Conservation (phyloP, 768 basidiomycete species). For the Austroboletus festivus region DNA sequence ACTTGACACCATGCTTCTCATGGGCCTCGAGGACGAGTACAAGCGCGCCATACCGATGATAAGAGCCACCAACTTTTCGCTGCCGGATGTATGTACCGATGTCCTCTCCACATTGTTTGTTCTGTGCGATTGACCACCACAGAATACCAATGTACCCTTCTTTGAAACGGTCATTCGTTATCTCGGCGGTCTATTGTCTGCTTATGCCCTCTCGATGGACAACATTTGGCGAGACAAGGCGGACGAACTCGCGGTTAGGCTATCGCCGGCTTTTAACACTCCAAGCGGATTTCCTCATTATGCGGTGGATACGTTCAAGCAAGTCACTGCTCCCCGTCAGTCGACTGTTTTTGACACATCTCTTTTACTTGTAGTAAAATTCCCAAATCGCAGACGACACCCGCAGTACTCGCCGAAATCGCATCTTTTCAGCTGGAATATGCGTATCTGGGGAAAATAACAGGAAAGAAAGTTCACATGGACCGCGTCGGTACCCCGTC, state of each 20-base stretch:
- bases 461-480: constrained; percentile 64
- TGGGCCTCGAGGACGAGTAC: constrained; percentile 74
- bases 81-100: constrained; percentile 44
- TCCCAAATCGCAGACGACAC: neutral
- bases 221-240: constrained; percentile 63
- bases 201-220: constrained; percentile 71
- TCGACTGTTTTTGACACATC: neutral
- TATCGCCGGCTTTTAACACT: constrained; percentile 72
- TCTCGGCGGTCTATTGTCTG: constrained; percentile 82
- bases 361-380: constrained; percentile 1
- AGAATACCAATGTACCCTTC: constrained; percentile 45
- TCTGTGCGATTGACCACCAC: too few species aligned
- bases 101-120: neutral
- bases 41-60: constrained; percentile 54
- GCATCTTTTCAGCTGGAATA: constrained; percentile 82
- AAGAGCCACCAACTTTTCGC: constrained; percentile 44
- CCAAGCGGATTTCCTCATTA: constrained; percentile 67
- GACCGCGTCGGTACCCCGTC: constrained; percentile 48
- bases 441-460: constrained; percentile 75
- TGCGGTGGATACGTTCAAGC: constrained; percentile 65
- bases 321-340: constrained; percentile 17
- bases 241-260: constrained; percentile 65
- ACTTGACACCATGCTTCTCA: constrained; percentile 80
- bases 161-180: constrained; percentile 89
- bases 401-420: constrained; percentile 67